Evolutionary conservation across 2,329 filamentous ascomycete species (phyloP).

Genomic region (Monilinia polystroma): DNA sequence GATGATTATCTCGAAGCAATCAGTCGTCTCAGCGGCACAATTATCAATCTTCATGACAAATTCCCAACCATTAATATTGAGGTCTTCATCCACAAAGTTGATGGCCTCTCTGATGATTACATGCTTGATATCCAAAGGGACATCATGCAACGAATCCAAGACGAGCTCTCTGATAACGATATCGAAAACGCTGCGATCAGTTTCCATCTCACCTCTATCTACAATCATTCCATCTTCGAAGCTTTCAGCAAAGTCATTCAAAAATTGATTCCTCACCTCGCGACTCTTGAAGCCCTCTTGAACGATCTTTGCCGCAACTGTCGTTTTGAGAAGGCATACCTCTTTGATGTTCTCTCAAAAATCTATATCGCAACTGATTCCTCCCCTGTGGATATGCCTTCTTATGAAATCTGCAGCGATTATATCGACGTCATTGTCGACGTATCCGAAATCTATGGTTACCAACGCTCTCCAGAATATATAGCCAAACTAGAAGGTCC

Average conservation of each 20-base stretch:
- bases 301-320: constrained; percentile 92
- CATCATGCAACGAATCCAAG: constrained; percentile 93
- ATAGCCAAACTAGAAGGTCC: constrained; percentile 57
- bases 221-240: constrained; percentile 98
- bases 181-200: constrained; percentile 92
- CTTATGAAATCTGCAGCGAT: constrained; percentile 97
- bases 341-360: constrained; percentile 96
- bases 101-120: constrained; percentile 96
- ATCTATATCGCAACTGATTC: constrained; percentile 98
- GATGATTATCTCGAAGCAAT: constrained; percentile 96
- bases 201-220: constrained; percentile 96
- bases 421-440: constrained; percentile 99
- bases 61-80: constrained; percentile 96
- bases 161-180: constrained; percentile 89
- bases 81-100: constrained; percentile 98
- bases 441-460: constrained; percentile 93
- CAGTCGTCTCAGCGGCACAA: constrained; percentile 80
- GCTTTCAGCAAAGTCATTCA: constrained; percentile 98
- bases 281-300: constrained; percentile 88
- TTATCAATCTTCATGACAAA: constrained; percentile 80
- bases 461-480: constrained; percentile 57
- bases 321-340: constrained; percentile 94
- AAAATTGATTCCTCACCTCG: constrained; percentile 90
- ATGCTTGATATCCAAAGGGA: constrained; percentile 94
- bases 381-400: constrained; percentile 87